These are phyloP conservation scores for Fusarium beomiforme DNA, from an alignment of 2,329 filamentous ascomycete species.

Conservation along the genomic window DNA sequence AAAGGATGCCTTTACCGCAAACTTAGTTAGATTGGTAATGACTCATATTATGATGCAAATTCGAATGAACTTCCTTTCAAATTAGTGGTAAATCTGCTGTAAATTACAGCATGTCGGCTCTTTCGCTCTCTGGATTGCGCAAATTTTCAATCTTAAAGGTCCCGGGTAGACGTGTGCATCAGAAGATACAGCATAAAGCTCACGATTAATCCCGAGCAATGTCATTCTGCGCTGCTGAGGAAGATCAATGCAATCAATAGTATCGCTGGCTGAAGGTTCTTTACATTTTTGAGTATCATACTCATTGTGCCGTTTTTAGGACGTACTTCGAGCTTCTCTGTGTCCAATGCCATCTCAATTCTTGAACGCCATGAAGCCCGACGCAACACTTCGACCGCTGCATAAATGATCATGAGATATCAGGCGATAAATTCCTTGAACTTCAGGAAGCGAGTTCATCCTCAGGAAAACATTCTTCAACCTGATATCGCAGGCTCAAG, in stretches of 20 bases:
- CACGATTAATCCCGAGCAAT: rapidly evolving
- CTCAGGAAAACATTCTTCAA: background rate
- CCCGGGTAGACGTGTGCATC: background rate
- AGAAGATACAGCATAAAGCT: too few relatives aligned
- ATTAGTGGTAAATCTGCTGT: rapidly evolving
- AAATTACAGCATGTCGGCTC: background rate
- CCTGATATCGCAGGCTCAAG: background rate
- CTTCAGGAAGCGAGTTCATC: background rate
- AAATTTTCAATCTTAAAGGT: background rate
- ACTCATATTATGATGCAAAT: too few relatives aligned
- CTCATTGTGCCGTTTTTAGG: background rate
- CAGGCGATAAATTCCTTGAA: rapidly evolving
- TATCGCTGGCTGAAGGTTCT: background rate
- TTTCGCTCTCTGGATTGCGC: too few relatives aligned
- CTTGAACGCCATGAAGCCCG: rapidly evolving
- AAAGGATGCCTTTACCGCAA: too few relatives aligned
- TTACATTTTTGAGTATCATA: background rate
- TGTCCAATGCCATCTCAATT: background rate
- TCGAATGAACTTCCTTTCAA: too few relatives aligned
- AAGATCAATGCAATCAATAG: background rate
- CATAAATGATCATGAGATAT: background rate
- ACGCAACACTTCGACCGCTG: too few relatives aligned
- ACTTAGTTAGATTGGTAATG: too few relatives aligned
- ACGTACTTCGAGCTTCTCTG: background rate
- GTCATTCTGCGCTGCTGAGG: rapidly evolving